Evolutionary conservation across 73 alveolate genomes (phyloP), one percentile per base, ranked within the genome.

Genomic region (Durusdinium trenchii): DNA sequence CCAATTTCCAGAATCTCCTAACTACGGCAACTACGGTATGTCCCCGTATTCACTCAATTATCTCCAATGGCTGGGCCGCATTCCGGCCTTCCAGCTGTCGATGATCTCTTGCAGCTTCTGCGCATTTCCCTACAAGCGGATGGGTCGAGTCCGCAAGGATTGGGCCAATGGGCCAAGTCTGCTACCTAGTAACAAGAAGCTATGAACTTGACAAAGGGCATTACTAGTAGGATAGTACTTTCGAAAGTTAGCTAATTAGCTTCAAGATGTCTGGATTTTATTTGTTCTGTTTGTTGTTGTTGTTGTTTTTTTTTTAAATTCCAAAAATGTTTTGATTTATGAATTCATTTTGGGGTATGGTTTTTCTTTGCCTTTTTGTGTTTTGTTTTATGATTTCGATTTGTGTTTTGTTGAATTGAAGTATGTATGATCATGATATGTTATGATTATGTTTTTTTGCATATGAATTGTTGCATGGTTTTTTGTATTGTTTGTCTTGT

Each of bases 31-130:
- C n/a, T n/a, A n/a, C n/a, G n/a, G n/a, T n/a, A n/a, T n/a, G n/a
- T n/a, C n/a, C n/a, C n/a, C n/a, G n/a, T n/a, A n/a, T n/a, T n/a
- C n/a, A n/a, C n/a, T n/a, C n/a, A n/a, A n/a, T n/a, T n/a, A n/a
- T n/a, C n/a, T n/a, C n/a, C n/a, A n/a, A n/a, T n/a, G 10, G 4
- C n/a, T 9, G 16, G 52, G 38, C 46, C 46, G 47, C 45, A 28
- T 3, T 47, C 35, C 47, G n/a, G 50, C 95, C 84, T 87, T 87
- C 85, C 84, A 87, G 6, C 61, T 32, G 20, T 42, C 79, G 51
- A 87, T 35, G 60, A 87, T 26, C 67, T 62, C 75, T 45, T 87
- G 95, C 48, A 87, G 69, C 47, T 87, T 87, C 48, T 87, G 84
- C 62, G 95, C 95, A 32, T 87, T 87, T 57, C 54, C 95, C 95